These are phyloP conservation scores for Golubevia sp. DNA, from an alignment of 1,284 basidiomycete species.

Conservation along the genomic window DNA sequence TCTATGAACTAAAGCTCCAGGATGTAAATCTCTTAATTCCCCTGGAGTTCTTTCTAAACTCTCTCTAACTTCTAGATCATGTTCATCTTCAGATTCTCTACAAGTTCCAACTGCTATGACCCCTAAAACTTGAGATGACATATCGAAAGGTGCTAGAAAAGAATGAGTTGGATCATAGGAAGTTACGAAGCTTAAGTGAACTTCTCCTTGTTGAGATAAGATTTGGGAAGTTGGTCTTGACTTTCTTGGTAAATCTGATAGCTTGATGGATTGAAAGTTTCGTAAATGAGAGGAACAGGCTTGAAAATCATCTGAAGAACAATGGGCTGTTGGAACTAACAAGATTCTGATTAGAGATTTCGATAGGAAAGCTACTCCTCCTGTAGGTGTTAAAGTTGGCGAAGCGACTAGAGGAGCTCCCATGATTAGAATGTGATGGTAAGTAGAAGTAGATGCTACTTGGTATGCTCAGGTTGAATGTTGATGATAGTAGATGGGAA, in stretches of 20 bases:
- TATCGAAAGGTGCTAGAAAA: constrained; percentile 53
- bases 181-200: constrained; percentile 53
- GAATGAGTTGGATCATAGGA: constrained; percentile 48
- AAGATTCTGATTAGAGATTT: constrained; percentile 51
- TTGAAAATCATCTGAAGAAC: neutral
- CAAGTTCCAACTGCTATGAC: constrained; percentile 42
- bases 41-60: constrained; percentile 32
- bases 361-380: constrained; percentile 25
- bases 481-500: too few relatives aligned
- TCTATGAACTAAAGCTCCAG: constrained; percentile 47
- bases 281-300: neutral
- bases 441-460: too few relatives aligned
- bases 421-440: too few relatives aligned
- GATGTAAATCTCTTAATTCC: constrained; percentile 37
- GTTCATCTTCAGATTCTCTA: too few relatives aligned
- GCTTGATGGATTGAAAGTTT: neutral
- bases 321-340: constrained; percentile 32
- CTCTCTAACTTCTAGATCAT: neutral
- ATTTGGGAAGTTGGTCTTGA: neutral
- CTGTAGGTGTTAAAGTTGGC: constrained; percentile 22
- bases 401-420: constrained; percentile 21
- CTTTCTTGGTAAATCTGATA: neutral
- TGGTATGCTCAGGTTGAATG: too few relatives aligned
- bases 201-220: constrained; percentile 31
- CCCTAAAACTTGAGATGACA: constrained; percentile 50